Conservation (phyloP, 164 flowering plant species). For the Macadamia integrifolia region DNA sequence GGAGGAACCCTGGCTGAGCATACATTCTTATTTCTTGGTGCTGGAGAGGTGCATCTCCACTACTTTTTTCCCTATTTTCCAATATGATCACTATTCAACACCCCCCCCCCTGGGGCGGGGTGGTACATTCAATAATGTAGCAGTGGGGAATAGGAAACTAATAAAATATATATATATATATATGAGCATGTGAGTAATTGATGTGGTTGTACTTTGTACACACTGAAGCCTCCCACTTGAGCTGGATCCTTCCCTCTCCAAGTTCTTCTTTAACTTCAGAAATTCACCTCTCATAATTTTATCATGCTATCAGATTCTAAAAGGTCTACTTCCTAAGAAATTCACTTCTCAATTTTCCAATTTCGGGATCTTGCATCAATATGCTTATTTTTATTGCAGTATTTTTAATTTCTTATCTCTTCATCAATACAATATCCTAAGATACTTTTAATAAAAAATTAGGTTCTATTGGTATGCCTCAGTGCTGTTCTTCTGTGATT, state of each 20-base stretch:
- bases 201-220: background rate
- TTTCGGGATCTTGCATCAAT: too few relatives aligned
- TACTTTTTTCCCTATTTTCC: too few relatives aligned
- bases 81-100: too few relatives aligned
- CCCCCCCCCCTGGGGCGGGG: background rate
- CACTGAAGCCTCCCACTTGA: background rate
- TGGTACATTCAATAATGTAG: background rate
- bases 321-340: background rate
- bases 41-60: conserved; percentile 66
- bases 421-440: background rate
- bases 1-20: conserved; percentile 74
- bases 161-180: too few relatives aligned
- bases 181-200: background rate
- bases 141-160: background rate
- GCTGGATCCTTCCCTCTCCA: background rate
- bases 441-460: background rate
- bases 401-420: too few relatives aligned
- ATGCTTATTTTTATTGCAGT: background rate
- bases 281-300: too few relatives aligned
- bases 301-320: background rate
- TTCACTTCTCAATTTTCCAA: too few relatives aligned
- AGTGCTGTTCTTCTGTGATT: conserved; percentile 12
- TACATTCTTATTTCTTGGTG: conserved; percentile 80
- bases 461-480: background rate
- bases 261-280: background rate